phyloP scores from a whole-genome alignment of 2,329 filamentous ascomycete species.

The Xylaria sp. region DNA sequence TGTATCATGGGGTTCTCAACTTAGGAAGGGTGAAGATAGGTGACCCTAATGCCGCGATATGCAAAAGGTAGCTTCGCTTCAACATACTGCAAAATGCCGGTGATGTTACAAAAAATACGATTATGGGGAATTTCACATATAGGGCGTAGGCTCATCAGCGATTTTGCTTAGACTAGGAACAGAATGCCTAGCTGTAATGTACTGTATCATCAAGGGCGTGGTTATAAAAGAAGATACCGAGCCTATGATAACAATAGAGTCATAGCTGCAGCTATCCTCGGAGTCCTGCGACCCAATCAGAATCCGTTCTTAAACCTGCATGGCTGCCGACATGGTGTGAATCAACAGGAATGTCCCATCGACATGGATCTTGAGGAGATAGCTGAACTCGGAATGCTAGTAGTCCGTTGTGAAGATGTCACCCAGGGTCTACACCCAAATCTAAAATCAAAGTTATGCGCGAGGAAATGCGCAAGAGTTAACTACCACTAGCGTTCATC shows the following conservation, averaged over 20 bases:
- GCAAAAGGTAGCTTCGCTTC: constrained; percentile 25
- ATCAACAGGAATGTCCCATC: constrained; percentile 33
- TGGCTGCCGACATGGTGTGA: constrained; percentile 5
- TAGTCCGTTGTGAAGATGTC: background rate
- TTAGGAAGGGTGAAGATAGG: constrained; percentile 49
- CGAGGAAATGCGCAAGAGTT: background rate
- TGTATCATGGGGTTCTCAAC: constrained; percentile 48
- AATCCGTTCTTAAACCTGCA: constrained; percentile 31
- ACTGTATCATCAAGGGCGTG: constrained; percentile 19
- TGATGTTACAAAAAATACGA: background rate
- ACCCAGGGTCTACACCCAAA: constrained; percentile 2
- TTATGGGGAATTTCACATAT: background rate
- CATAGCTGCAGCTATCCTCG: constrained; percentile 21
- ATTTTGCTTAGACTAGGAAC: constrained; percentile 21
- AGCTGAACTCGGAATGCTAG: constrained; percentile 25
- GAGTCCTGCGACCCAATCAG: background rate
- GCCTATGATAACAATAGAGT: constrained; percentile 32
- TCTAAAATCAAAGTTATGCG: constrained; percentile 2
- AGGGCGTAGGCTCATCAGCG: constrained; percentile 8
- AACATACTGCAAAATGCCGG: background rate
- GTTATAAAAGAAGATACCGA: constrained; percentile 27
- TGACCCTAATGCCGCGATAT: constrained; percentile 46
- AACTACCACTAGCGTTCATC: background rate
- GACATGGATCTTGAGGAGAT: constrained; percentile 28
- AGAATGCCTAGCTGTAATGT: constrained; percentile 24